phyloP scores from a whole-genome alignment of 2,329 filamentous ascomycete genomes.

The Colletotrichum sp. region DNA sequence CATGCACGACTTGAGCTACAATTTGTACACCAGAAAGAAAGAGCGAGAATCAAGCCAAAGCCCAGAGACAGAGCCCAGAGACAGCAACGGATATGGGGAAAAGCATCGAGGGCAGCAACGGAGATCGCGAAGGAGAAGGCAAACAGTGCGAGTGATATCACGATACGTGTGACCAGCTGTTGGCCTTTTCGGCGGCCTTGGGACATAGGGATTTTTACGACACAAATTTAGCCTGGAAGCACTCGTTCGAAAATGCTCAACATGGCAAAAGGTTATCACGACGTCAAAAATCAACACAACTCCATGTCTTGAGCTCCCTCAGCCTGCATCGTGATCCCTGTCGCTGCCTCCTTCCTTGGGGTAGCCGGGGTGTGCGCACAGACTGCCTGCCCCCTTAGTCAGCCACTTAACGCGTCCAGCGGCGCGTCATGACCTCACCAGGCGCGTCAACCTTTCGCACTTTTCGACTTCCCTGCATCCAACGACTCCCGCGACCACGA shows the following conservation, averaged over 20 bases:
- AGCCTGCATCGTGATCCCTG: background rate
- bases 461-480: background rate
- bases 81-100: background rate
- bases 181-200: background rate
- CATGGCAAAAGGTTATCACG: background rate
- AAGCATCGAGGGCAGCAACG: background rate
- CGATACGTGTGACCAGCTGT: background rate
- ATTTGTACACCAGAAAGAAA: background rate
- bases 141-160: background rate
- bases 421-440: background rate
- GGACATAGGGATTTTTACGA: background rate
- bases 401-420: background rate
- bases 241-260: background rate
- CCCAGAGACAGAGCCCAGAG: background rate
- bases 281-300: background rate
- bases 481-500: background rate
- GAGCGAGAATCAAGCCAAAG: background rate
- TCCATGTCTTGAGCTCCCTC: background rate
- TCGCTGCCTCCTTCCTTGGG: background rate
- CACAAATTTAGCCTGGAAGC: background rate
- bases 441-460: background rate
- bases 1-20: background rate
- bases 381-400: background rate
- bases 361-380: background rate
- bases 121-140: background rate